Percentiles rank a stretch among this genome's conserved stretches.
These are phyloP conservation scores for Marchantia paleacea DNA, from an alignment of 225 moss, liverwort and hornwort species.

Conservation along the genomic window DNA sequence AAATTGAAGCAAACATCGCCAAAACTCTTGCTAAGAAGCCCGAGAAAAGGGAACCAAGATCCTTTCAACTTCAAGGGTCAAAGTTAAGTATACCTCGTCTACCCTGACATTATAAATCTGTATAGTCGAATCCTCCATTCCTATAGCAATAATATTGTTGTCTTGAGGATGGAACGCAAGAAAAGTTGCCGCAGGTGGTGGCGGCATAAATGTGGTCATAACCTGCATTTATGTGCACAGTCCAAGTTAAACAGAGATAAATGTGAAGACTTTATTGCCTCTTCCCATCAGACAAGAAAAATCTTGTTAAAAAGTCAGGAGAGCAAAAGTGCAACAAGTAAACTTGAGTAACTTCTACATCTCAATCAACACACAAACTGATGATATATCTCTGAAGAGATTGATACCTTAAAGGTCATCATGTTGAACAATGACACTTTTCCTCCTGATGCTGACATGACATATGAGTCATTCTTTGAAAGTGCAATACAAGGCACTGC, in stretches of 20 bases:
- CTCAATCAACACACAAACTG: no score
- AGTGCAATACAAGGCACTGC: slow-evolving; percentile 98
- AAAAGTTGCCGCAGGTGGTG: slow-evolving; percentile 85
- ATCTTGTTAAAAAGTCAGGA: no score
- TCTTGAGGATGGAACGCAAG: slow-evolving; percentile 90
- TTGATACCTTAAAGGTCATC: slow-evolving; percentile 96
- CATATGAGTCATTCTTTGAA: slow-evolving; percentile 97
- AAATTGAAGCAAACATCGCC: no score
- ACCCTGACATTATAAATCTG: slow-evolving; percentile 84
- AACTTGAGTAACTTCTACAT: no score
- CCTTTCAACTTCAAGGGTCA: no score
- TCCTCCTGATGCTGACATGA: slow-evolving; percentile 98
- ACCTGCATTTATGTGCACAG: slow-evolving; percentile 40
- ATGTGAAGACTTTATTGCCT: no score
- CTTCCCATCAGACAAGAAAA: no score
- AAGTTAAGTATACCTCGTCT: slow-evolving; percentile 54
- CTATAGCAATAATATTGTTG: slow-evolving; percentile 88
- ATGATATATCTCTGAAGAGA: no score
- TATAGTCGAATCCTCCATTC: slow-evolving; percentile 89
- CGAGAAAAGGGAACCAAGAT: no score
- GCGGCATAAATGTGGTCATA: slow-evolving; percentile 86
- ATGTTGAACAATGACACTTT: slow-evolving; percentile 97
- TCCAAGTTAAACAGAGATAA: not conserved
- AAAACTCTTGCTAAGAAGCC: no score
- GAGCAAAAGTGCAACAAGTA: no score